These are phyloP conservation scores for Vickermania spadyakhi DNA, from an alignment of 208 protist genomes.

Conservation along the genomic window DNA sequence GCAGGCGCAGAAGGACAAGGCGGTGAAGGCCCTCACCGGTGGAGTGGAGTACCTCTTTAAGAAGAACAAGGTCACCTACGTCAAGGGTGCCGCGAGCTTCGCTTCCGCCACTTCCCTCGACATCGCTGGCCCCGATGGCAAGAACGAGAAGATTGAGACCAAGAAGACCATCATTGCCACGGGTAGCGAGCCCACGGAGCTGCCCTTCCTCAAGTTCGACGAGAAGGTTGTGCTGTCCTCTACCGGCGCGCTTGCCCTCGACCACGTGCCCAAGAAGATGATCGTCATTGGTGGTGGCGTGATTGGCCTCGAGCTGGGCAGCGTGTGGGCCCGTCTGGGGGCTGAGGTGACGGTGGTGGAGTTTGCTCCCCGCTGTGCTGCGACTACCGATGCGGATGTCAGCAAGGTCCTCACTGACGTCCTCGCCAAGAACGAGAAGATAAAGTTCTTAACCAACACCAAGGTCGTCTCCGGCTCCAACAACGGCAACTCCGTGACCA, in stretches of 20 bases:
- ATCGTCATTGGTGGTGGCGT: constrained; percentile 99
- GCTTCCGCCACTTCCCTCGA: constrained; percentile 45
- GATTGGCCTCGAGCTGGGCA: constrained; percentile 98
- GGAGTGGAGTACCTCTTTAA: constrained; percentile 99
- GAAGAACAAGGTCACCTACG: constrained; percentile 98
- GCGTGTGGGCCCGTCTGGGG: constrained; percentile 97
- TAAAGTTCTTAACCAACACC: constrained; percentile 87
- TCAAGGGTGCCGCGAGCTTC: constrained; percentile 92
- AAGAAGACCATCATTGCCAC: constrained; percentile 99
- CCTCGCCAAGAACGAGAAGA: constrained; percentile 86
- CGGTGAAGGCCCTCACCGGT: constrained; percentile 91
- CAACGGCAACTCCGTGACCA: constrained; percentile 50
- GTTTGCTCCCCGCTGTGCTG: constrained; percentile 90
- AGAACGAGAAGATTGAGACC: constrained; percentile 77
- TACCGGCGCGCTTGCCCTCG: constrained; percentile 94
- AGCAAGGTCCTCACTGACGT: constrained; percentile 62
- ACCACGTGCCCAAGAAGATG: constrained; percentile 95
- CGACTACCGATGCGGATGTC: constrained; percentile 82
- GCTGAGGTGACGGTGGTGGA: constrained; percentile 98
- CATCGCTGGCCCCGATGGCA: constrained; percentile 89
- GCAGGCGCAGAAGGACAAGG: constrained; percentile 95
- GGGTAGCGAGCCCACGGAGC: constrained; percentile 92
- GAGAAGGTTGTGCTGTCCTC: constrained; percentile 97
- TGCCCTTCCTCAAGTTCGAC: constrained; percentile 95
- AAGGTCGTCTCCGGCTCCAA: constrained; percentile 81